phyloP scores from a whole-genome alignment of 257 asterid species.

The Scutellaria baicalensis region DNA sequence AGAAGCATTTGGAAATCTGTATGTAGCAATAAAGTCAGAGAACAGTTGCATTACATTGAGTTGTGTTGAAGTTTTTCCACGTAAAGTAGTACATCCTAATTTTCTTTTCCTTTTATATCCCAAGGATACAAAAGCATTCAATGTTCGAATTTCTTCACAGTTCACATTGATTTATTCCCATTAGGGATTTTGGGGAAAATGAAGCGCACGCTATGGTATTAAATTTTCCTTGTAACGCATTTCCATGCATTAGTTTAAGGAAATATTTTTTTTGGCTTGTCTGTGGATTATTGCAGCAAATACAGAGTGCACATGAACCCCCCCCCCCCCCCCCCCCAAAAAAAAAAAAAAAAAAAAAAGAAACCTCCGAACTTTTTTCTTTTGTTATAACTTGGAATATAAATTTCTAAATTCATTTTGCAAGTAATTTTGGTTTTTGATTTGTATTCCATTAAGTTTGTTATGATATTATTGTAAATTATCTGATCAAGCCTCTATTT shows the following conservation, averaged over 20 bases:
- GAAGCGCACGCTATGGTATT: not conserved
- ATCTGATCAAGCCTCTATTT: too few species aligned
- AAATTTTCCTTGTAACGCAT: not conserved
- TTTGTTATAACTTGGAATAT: too few species aligned
- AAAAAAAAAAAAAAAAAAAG: too few species aligned
- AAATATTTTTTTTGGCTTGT: conserved; percentile 9
- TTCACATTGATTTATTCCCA: conserved; percentile 6
- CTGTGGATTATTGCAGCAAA: not conserved
- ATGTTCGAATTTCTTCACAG: not conserved
- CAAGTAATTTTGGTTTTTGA: too few species aligned
- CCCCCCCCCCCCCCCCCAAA: too few species aligned
- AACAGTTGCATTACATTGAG: not conserved
- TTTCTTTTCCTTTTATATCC: conserved; percentile 1
- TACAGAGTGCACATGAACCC: not conserved
- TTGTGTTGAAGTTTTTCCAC: not conserved
- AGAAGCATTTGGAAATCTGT: not conserved
- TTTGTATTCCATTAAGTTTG: too few species aligned
- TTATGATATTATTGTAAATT: too few species aligned
- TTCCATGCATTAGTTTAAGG: conserved; percentile 1
- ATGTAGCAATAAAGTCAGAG: not conserved
- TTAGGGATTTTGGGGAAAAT: not conserved
- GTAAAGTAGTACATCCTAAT: not conserved
- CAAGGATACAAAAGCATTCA: not conserved
- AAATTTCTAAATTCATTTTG: too few species aligned
- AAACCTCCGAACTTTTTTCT: too few species aligned